Percentiles rank a stretch among this genome's conserved stretches.
phyloP scores from a whole-genome alignment of 2,329 filamentous ascomycete species.

The Scedosporium boydii region DNA sequence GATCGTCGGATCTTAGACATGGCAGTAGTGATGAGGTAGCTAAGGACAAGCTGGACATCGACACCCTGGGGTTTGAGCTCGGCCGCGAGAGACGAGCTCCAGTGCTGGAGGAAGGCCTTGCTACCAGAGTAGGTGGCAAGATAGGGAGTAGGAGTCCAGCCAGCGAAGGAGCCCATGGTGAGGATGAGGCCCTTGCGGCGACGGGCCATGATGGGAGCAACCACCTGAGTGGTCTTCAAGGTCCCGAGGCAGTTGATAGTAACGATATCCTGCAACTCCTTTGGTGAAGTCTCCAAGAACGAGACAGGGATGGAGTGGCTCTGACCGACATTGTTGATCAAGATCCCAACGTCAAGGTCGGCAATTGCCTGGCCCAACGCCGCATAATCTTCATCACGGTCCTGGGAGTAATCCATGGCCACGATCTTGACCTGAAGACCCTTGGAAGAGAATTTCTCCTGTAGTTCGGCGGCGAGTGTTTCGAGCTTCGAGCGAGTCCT shows the following conservation, averaged over 20 bases:
- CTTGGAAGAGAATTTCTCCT: slow-evolving; percentile 52
- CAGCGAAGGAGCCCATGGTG: slow-evolving; percentile 95
- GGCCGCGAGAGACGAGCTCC: slow-evolving; percentile 76
- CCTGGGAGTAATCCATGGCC: slow-evolving; percentile 83
- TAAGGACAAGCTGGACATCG: slow-evolving; percentile 83
- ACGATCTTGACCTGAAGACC: slow-evolving; percentile 64
- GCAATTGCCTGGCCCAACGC: slow-evolving; percentile 58
- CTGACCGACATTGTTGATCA: slow-evolving; percentile 95
- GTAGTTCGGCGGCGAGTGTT: slow-evolving; percentile 64
- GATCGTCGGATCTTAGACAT: slow-evolving; percentile 93
- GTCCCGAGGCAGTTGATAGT: slow-evolving; percentile 93
- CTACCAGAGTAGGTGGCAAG: slow-evolving; percentile 94
- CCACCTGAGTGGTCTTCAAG: slow-evolving; percentile 73
- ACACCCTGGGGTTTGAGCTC: slow-evolving; percentile 76
- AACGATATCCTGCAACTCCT: slow-evolving; percentile 83
- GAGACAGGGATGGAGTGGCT: slow-evolving; percentile 89
- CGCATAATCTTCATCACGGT: slow-evolving; percentile 72
- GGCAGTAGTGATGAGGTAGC: slow-evolving; percentile 86
- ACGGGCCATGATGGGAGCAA: slow-evolving; percentile 75
- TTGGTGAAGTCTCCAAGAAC: slow-evolving; percentile 68
- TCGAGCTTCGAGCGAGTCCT: slow-evolving; percentile 91
- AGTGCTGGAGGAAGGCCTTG: slow-evolving; percentile 97
- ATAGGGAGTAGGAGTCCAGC: slow-evolving; percentile 82
- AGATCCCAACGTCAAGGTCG: slow-evolving; percentile 70
- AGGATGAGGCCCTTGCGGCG: slow-evolving; percentile 82